phyloP scores from a whole-genome alignment of 331 rosid genomes.

The Telfairia occidentalis region DNA sequence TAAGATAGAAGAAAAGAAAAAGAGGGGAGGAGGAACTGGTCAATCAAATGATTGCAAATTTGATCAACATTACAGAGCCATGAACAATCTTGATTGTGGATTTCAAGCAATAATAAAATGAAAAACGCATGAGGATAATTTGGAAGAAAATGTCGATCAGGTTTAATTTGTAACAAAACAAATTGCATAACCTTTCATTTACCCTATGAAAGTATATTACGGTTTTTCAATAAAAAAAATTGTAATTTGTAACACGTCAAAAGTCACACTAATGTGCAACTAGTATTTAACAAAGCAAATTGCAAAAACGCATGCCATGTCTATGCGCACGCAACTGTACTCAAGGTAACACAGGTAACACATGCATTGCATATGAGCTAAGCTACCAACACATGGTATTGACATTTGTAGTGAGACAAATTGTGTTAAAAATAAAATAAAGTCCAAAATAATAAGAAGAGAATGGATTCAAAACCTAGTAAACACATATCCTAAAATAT shows the following conservation, averaged over 20 bases:
- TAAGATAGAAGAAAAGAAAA: background rate
- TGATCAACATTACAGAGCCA: background rate
- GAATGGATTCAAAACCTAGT: background rate
- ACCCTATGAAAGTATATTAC: background rate
- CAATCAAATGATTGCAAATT: background rate
- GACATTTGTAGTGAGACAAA: background rate
- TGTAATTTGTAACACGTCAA: background rate
- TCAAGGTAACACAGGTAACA: background rate
- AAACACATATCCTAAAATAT: no score
- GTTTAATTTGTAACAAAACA: background rate
- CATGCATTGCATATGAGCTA: background rate
- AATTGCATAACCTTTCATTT: background rate
- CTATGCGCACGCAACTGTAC: background rate
- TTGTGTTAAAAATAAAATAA: background rate
- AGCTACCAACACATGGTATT: background rate
- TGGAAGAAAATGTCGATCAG: background rate
- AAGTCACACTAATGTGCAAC: background rate
- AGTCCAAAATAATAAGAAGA: background rate
- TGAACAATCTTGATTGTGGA: background rate
- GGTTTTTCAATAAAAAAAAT: background rate
- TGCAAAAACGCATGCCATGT: background rate
- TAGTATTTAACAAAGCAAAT: background rate
- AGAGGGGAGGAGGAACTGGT: background rate
- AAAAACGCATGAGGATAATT: background rate
- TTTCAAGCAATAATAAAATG: background rate